Base-by-base conservation (phyloP, 148 eudicot species). In the Linanthus parryae region DNA sequence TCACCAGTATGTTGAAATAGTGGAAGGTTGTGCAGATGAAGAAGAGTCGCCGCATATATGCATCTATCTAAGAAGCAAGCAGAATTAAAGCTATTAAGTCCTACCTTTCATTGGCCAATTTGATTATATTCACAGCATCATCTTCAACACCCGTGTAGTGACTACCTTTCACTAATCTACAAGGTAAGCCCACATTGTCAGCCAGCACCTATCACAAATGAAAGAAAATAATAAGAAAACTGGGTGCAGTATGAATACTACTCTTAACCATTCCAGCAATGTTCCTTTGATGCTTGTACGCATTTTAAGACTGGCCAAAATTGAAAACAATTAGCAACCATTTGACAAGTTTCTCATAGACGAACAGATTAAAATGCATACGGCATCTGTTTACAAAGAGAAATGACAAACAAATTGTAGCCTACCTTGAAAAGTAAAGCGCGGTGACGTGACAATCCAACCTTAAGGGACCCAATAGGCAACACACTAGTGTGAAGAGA, bases 361-460 rank as follows among this genome's bases (percentile, higher is more conserved):
- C n/a, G n/a, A n/a, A n/a, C n/a, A n/a, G n/a, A n/a, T n/a, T n/a
- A n/a, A n/a, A n/a, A n/a, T n/a, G n/a, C n/a, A n/a, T n/a, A n/a
- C n/a, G n/a, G n/a, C n/a, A n/a, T n/a, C n/a, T n/a, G n/a, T n/a
- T n/a, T n/a, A n/a, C n/a, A n/a, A n/a, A n/a, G n/a, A 16, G n/a
- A 17, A 62, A 25, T 26, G 45, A 18, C n/a, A n/a, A n/a, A n/a
- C n/a, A n/a, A n/a, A n/a, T n/a, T n/a, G n/a, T 30, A 64, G 39
- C 73, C 61, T 57, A 85, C 99, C 95, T 94, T 94, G 51, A 94
- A 94, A 68, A 94, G 99, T 69, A 94, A 74, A 61, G 99, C 96
- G 50, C 96, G 94, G 52, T 94, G 96, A 21, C 96, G 88, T 28
- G 79, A 84, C 63, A 94, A 67, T 20, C 99, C 99, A 75, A 82